A percentile compares a stretch with the other conserved stretches of the same genome.
These are phyloP conservation scores for Kalmanozyma brasiliensis DNA, from an alignment of 1,284 basidiomycete genomes.

Conservation along the genomic window DNA sequence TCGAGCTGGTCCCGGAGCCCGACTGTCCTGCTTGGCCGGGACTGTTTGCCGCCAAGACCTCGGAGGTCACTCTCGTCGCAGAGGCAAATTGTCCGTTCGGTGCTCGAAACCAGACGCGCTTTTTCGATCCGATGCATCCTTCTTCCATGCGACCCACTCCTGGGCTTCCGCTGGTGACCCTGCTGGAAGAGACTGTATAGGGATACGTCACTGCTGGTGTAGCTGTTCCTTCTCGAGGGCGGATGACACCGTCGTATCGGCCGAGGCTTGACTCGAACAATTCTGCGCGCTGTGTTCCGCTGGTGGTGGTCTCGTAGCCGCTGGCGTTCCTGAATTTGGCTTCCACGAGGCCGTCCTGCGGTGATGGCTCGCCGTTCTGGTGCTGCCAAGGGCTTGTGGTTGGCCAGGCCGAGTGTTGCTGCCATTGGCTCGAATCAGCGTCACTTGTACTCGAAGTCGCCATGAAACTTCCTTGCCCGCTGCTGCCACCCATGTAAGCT, in stretches of 20 bases:
- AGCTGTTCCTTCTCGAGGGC: neutral
- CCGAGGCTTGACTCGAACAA: conserved; percentile 1
- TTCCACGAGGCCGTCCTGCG: neutral
- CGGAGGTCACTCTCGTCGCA: conserved; percentile 14
- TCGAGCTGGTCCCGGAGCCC: conserved; percentile 1
- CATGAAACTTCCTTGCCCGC: neutral
- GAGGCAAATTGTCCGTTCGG: conserved; percentile 48
- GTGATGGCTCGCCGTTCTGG: neutral
- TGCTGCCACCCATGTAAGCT: neutral
- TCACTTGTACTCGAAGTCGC: conserved; percentile 10
- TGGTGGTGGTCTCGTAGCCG: too few species aligned
- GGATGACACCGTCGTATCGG: neutral
- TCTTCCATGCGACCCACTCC: conserved; percentile 24
- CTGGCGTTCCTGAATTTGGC: neutral
- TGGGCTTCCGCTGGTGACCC: neutral
- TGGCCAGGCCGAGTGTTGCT: conserved; percentile 8
- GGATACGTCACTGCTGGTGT: too few species aligned
- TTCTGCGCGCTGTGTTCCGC: neutral
- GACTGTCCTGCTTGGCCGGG: conserved; percentile 2
- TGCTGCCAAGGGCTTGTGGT: conserved; percentile 13
- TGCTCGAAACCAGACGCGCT: conserved; percentile 38
- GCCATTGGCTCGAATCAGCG: conserved; percentile 11
- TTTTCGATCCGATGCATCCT: conserved; percentile 35
- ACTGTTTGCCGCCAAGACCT: neutral
- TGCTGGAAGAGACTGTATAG: neutral